These are phyloP conservation scores for Anethum foeniculum DNA, from an alignment of 140 eudicot genomes.

Conservation along the genomic window DNA sequence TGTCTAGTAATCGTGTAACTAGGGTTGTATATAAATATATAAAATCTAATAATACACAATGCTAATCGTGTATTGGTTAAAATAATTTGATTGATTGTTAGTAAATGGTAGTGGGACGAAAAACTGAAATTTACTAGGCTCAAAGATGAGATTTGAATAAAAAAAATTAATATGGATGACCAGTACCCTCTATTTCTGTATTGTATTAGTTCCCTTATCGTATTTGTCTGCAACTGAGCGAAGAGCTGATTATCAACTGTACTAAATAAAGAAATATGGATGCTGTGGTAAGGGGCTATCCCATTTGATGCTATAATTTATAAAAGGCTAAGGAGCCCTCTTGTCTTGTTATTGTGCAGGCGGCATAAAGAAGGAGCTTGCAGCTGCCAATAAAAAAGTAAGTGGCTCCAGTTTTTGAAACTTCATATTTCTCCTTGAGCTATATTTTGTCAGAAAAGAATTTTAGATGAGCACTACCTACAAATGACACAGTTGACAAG, in stretches of 20 bases:
- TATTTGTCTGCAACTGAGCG: not conserved
- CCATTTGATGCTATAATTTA: not conserved
- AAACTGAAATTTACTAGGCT: not conserved
- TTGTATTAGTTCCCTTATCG: not conserved
- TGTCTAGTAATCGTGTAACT: not conserved
- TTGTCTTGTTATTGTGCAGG: conserved; percentile 32
- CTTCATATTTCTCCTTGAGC: not conserved
- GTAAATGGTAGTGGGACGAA: not conserved
- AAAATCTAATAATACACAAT: not conserved
- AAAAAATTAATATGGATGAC: not conserved
- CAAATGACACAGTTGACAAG: not conserved
- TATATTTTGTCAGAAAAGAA: not conserved
- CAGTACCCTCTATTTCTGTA: not conserved
- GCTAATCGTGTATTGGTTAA: not conserved
- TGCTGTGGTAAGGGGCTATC: not conserved
- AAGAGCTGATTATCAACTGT: not conserved
- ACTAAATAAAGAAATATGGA: not conserved
- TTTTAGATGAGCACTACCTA: not conserved
- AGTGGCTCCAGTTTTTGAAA: conserved; percentile 10
- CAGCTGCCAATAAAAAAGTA: conserved; percentile 74
- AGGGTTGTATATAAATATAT: not conserved
- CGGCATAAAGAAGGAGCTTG: conserved; percentile 79
- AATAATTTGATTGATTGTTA: not conserved
- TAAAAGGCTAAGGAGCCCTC: not conserved
- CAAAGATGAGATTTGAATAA: not conserved